phyloP scores from a whole-genome alignment of 1,284 basidiomycete genomes.

The Xerocomus nothofagi region DNA sequence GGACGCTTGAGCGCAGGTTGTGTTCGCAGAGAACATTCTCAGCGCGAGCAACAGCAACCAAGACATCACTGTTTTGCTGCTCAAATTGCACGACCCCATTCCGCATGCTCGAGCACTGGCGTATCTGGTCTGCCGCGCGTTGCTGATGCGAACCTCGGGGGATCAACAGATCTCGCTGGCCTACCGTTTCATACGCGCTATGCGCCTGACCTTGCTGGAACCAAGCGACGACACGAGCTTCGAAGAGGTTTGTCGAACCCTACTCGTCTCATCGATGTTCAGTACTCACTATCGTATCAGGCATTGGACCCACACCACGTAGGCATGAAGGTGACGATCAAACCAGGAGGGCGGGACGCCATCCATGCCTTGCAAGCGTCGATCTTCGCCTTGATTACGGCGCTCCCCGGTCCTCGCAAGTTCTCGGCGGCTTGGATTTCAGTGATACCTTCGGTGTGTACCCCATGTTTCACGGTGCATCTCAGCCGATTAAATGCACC shows the following conservation, averaged over 20 bases:
- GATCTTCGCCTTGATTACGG: conserved; percentile 48
- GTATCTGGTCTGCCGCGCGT: conserved; percentile 55
- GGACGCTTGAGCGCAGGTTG: background rate
- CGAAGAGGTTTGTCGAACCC: conserved; percentile 41
- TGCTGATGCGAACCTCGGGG: conserved; percentile 56
- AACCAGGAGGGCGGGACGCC: conserved; percentile 59
- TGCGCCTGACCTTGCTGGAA: conserved; percentile 49
- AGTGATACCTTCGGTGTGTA: conserved; percentile 14
- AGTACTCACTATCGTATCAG: conserved; percentile 28
- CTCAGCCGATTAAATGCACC: background rate
- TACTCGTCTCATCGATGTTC: background rate
- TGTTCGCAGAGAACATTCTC: conserved; percentile 57
- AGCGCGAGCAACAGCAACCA: conserved; percentile 43
- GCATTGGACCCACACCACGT: conserved; percentile 44
- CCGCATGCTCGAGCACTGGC: conserved; percentile 57
- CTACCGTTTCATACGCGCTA: conserved; percentile 45
- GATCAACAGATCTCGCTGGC: conserved; percentile 59
- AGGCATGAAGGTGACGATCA: conserved; percentile 49
- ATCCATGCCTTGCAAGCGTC: conserved; percentile 55
- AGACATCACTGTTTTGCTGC: conserved; percentile 43
- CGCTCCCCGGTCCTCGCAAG: conserved; percentile 44
- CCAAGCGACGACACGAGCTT: conserved; percentile 40
- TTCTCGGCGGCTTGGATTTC: conserved; percentile 45
- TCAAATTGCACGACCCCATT: conserved; percentile 49
- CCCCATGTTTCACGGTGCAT: background rate